A percentile compares a stretch with the other conserved stretches of the same genome.
Evolutionary conservation across 2,329 filamentous ascomycete genomes (phyloP).

Genomic region (Achaetomium macrosporum): DNA sequence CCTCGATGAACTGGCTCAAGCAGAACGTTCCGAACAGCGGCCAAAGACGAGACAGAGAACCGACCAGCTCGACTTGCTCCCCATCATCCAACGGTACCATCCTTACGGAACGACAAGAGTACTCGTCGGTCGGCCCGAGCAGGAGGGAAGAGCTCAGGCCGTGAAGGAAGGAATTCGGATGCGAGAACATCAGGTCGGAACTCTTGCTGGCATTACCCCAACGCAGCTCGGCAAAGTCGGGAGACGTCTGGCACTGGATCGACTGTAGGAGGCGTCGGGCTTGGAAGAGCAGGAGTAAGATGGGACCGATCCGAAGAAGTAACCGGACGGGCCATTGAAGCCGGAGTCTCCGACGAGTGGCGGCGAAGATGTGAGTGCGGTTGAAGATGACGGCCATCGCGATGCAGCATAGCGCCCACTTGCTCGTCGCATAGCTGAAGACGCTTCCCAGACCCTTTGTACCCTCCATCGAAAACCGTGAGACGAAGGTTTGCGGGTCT

Average conservation of each 20-base stretch:
- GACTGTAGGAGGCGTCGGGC: conserved; percentile 68
- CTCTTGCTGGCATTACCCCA: conserved; percentile 62
- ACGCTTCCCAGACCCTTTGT: conserved; percentile 73
- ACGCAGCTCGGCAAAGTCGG: conserved; percentile 61
- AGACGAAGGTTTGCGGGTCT: conserved; percentile 36
- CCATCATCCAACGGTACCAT: conserved; percentile 59
- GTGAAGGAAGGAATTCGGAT: conserved; percentile 65
- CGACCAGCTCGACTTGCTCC: conserved; percentile 54
- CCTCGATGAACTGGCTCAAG: conserved; percentile 82
- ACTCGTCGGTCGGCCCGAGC: conserved; percentile 65
- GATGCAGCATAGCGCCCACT: conserved; percentile 87
- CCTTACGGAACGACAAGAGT: conserved; percentile 66
- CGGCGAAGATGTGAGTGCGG: conserved; percentile 88
- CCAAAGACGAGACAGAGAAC: conserved; percentile 74
- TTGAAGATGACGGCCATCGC: conserved; percentile 83
- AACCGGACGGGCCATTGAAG: conserved; percentile 69
- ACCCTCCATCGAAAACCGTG: conserved; percentile 51
- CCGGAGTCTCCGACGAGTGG: conserved; percentile 72
- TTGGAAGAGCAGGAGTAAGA: conserved; percentile 64
- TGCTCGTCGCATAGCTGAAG: conserved; percentile 84
- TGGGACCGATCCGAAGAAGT: conserved; percentile 63
- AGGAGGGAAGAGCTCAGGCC: conserved; percentile 65
- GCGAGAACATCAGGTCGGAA: conserved; percentile 63
- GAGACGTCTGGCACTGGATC: conserved; percentile 85
- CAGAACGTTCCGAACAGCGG: conserved; percentile 65